phyloP scores from a whole-genome alignment of 2,329 filamentous ascomycete species.

The Calonectria pteridis region DNA sequence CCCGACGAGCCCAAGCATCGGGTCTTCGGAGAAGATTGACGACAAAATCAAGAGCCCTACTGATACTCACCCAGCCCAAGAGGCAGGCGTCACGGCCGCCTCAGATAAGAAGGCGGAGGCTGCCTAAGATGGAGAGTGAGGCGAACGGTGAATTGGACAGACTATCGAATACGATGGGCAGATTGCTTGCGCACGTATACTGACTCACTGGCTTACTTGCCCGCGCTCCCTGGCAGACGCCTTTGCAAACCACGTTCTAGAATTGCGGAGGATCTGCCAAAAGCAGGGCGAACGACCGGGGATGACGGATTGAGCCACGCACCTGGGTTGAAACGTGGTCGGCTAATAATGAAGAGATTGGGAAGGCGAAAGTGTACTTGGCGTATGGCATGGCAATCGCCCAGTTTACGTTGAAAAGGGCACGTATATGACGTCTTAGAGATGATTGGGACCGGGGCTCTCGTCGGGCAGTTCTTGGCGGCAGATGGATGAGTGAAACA shows the following conservation, averaged over 20 bases:
- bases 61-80: constrained; percentile 56
- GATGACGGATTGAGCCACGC: constrained; percentile 4
- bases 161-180: constrained; percentile 22
- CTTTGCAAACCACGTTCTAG: constrained; percentile 1
- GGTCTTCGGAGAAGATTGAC: constrained; percentile 29
- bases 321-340: constrained; percentile 15
- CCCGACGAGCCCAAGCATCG: constrained; percentile 20
- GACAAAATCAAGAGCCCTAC: constrained; percentile 33
- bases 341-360: constrained; percentile 25
- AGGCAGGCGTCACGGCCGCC: constrained; percentile 58
- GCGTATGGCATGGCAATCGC: constrained; percentile 20
- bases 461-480: background rate
- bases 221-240: background rate
- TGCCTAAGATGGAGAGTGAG: constrained; percentile 36
- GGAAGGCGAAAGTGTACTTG: constrained; percentile 21
- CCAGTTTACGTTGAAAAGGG: background rate
- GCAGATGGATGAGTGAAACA: background rate
- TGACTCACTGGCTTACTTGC: constrained; percentile 13
- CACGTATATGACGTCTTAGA: background rate
- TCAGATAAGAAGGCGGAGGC: constrained; percentile 39
- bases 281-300: constrained; percentile 34
- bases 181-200: constrained; percentile 24
- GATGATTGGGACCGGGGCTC: background rate
- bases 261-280: constrained; percentile 2
- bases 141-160: constrained; percentile 26